Evolutionary conservation across 2,329 filamentous ascomycete genomes (phyloP), one percentile per base, ranked within the genome.

Genomic region (Sporothrix brunneoviolacea): DNA sequence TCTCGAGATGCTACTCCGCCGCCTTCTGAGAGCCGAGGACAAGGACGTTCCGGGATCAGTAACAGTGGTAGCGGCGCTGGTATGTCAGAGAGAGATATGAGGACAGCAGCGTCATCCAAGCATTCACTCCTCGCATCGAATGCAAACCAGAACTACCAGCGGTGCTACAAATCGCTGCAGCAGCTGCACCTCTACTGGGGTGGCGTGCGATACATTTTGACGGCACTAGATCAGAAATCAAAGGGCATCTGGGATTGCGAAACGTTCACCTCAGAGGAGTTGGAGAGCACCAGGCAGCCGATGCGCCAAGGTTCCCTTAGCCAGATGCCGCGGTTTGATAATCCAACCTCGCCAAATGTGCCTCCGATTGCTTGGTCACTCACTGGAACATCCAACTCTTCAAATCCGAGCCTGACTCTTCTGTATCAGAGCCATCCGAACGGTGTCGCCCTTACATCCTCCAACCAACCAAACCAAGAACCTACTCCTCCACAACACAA

Each of bases 131-230:
- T 94, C 1, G 88, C 88, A 0, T 86, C 86, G 1, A 87, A 86
- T 1, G 88, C 89, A 0, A 91, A 84, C 57, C 85, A 91, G 60
- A 91, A 94, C 59, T 95, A 95, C 58, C 87, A 91, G 62, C 76
- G 84, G 8, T 95, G 89, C 63, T 91, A 93, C 64, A 88, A 89
- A 61, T 88, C 88, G 0, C 67, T 95, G 10, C 82, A 91, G 58
- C 83, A 88, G 40, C 72, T 94, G n/a, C 82, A 93, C 58, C 76
- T 77, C 1, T 93, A 93, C 62, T 95, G 89, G 89, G 86, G 86
- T 32, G 89, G 89, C 8, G 84, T 88, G 22, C 84, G 87, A 51
- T 95, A 95, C 62, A 94, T 95, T 35, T 69, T 95, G 33, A 91
- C 87, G 0, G 88, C 89, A 0, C 70, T 95, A 10, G 88, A 94